Percentiles rank a stretch among this genome's conserved stretches.
These are phyloP conservation scores for Tolypocladium nubicola DNA, from an alignment of 2,329 filamentous ascomycete species.

Conservation along the genomic window DNA sequence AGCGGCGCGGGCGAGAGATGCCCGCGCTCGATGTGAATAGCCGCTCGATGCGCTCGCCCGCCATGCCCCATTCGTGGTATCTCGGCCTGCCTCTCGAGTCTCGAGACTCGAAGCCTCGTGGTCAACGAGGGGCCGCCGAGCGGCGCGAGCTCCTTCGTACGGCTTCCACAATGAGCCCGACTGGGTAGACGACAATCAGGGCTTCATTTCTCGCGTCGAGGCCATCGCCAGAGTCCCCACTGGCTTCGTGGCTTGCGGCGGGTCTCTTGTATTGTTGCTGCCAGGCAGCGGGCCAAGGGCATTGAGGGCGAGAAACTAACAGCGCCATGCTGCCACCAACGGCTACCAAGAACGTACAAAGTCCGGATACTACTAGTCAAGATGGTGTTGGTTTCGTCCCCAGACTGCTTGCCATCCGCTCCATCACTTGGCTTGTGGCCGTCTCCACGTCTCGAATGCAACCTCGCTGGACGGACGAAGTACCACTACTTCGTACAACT, in stretches of 20 bases:
- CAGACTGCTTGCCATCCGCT: neutral
- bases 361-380: neutral
- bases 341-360: neutral
- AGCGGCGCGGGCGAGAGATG: neutral
- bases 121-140: neutral
- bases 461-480: neutral
- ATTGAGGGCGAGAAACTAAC: neutral
- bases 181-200: neutral
- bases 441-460: neutral
- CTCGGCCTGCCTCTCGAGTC: neutral
- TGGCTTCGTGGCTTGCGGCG: neutral
- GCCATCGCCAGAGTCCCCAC: neutral
- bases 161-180: neutral
- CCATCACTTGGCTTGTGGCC: neutral
- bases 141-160: neutral
- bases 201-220: neutral
- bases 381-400: neutral
- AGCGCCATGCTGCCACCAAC: neutral
- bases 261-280: neutral
- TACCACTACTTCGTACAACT: neutral
- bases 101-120: neutral
- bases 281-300: neutral
- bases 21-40: neutral
- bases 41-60: neutral
- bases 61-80: neutral